Evolutionary conservation across 1,284 basidiomycete species (phyloP).

Genomic region (Cystobasidium slooffiae): DNA sequence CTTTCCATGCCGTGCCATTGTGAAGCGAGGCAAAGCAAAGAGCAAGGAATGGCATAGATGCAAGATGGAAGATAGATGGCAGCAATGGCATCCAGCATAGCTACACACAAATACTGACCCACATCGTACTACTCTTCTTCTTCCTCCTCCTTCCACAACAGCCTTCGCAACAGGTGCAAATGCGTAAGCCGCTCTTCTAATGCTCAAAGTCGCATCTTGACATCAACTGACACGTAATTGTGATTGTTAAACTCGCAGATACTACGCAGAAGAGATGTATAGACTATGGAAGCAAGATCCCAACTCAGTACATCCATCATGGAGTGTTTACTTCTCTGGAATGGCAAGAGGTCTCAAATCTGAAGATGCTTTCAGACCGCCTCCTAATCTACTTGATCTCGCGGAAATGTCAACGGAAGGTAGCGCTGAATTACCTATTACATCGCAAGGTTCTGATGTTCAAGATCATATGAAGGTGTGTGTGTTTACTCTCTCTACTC

Average conservation of each 20-base stretch:
- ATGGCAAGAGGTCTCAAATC: slow-evolving; percentile 87
- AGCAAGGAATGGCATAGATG: not conserved
- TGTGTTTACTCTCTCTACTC: slow-evolving; percentile 14
- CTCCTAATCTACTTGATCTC: slow-evolving; percentile 62
- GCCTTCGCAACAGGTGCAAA: slow-evolving; percentile 37
- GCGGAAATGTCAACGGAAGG: slow-evolving; percentile 66
- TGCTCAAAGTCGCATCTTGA: not conserved
- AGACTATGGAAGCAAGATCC: slow-evolving; percentile 81
- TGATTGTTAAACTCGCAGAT: slow-evolving; percentile 54
- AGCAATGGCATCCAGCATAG: not conserved
- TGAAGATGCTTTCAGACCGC: slow-evolving; percentile 80
- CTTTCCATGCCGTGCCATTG: too few relatives aligned
- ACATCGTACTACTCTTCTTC: not conserved
- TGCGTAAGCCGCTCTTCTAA: slow-evolving; percentile 5
- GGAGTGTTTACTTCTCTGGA: slow-evolving; percentile 93
- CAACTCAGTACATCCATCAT: slow-evolving; percentile 88
- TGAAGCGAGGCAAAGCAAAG: too few relatives aligned
- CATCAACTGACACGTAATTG: not conserved
- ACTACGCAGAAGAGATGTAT: slow-evolving; percentile 97
- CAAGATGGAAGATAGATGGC: not conserved
- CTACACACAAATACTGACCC: not conserved
- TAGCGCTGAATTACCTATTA: slow-evolving; percentile 80
- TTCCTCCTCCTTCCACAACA: not conserved
- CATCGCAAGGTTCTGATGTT: slow-evolving; percentile 65
- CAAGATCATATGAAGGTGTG: slow-evolving; percentile 92